Evolutionary conservation across 2,329 filamentous ascomycete genomes (phyloP), one percentile per base, ranked within the genome.

Genomic region (Emmonsiellopsis sp.): DNA sequence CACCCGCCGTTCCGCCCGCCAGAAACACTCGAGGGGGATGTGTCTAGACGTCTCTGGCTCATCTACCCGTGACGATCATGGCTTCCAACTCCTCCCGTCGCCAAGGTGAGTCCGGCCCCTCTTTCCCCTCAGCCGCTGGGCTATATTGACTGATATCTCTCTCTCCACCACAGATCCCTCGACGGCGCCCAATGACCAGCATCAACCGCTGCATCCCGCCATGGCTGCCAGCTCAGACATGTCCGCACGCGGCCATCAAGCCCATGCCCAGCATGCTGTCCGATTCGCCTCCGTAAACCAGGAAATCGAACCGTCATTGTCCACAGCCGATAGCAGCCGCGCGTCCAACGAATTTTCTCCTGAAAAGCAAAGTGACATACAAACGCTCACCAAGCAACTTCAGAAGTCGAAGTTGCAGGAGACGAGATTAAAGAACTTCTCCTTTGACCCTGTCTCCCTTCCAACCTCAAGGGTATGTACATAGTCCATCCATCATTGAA

Each of bases 381-480:
- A 80, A 60, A 83, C 83, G 55, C 74, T 95, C 56, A 84, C 87
- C 49, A 81, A 83, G 61, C 84, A 82, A 27, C 75, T 95, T 31
- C 86, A 89, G 59, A 82, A 83, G 57, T 80, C 84, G 46, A 83
- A 85, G 61, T 78, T 95, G 56, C 91, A 96, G 72, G 86, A 91
- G 62, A 80, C 83, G 54, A 83, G 91, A 58, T 82, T 95, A 76
- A 87, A 86, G 66, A 88, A 90, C 66, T 95, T 89, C 71, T 84
- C 86, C 43, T 97, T 91, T 65, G 91, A 96, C 67, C 86, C 92
- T 36, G 84, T 95, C 58, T 97, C 93, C 37, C 77, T 97, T 51
- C 92, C 93, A 55, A 63, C 69, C 13, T 72, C 65, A 43, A 69
- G 71, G 58, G 71, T 74, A 71, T 51, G 70, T 70, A 42, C 40